phyloP scores from a whole-genome alignment of 768 basidiomycete genomes.

The Hypholoma fasciculare region DNA sequence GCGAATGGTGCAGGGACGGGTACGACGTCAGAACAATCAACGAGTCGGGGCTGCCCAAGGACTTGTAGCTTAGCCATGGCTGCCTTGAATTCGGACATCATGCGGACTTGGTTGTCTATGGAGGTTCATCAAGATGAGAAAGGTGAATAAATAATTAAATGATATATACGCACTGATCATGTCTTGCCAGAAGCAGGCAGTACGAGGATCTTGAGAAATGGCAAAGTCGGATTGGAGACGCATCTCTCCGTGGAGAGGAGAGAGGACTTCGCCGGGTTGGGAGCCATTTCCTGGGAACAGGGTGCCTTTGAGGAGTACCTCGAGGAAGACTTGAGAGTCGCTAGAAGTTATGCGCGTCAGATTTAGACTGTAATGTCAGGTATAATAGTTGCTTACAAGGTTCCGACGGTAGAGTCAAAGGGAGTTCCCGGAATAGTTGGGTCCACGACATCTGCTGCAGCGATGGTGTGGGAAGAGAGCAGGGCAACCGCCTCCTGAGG shows the following conservation, averaged over 20 bases:
- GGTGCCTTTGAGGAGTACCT: constrained; percentile 25
- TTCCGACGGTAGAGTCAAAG: constrained; percentile 33
- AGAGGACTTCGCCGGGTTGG: constrained; percentile 29
- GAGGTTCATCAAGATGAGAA: neutral
- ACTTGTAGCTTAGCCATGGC: constrained; percentile 34
- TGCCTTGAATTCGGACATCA: constrained; percentile 22
- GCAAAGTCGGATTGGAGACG: constrained; percentile 36
- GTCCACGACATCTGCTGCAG: constrained; percentile 19
- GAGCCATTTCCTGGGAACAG: constrained; percentile 13
- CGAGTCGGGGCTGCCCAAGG: constrained; percentile 27
- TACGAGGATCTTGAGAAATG: constrained; percentile 14
- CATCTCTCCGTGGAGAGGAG: constrained; percentile 34
- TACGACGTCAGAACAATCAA: constrained; percentile 36
- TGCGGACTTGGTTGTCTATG: constrained; percentile 19
- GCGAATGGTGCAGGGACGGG: constrained; percentile 10
- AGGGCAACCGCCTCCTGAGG: constrained; percentile 21
- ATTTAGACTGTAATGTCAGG: neutral
- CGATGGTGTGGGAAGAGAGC: constrained; percentile 21
- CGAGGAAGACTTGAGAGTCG: constrained; percentile 35
- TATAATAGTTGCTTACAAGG: constrained; percentile 15
- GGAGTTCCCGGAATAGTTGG: constrained; percentile 22
- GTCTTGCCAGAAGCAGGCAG: constrained; percentile 11
- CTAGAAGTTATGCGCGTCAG: neutral
- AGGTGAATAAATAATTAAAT: neutral
- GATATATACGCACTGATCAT: constrained; percentile 7